Conservation (phyloP, 2,329 filamentous ascomycete genomes). For the Aulographum hederae region DNA sequence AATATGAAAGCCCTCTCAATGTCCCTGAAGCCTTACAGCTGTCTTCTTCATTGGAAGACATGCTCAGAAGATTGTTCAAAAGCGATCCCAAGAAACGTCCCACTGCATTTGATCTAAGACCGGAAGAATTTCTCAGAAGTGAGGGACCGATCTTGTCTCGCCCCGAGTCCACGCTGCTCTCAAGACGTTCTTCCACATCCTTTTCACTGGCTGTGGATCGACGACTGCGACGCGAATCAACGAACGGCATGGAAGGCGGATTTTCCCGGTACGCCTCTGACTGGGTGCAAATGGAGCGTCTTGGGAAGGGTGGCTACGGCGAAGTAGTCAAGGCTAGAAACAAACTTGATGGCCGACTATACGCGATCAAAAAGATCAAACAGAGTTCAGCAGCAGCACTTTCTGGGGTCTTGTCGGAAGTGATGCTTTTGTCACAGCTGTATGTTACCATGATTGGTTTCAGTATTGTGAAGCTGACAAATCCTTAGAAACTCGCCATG, state of each 20-base stretch:
- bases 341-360: conserved; percentile 81
- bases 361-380: conserved; percentile 92
- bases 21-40: conserved; percentile 54
- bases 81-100: conserved; percentile 68
- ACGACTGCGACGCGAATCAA: conserved; percentile 17
- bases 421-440: conserved; percentile 74
- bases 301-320: conserved; percentile 89
- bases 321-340: conserved; percentile 92
- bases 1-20: conserved; percentile 61
- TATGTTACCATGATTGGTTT: too few relatives aligned
- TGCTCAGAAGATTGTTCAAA: conserved; percentile 72
- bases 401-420: conserved; percentile 68
- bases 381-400: conserved; percentile 58
- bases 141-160: conserved; percentile 24
- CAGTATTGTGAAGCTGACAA: too few relatives aligned
- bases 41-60: conserved; percentile 58
- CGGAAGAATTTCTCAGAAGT: conserved; percentile 35
- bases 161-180: conserved; percentile 11
- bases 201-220: conserved; percentile 13
- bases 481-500: conserved; percentile 88
- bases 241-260: conserved; percentile 13
- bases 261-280: conserved; percentile 72
- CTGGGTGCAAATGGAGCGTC: conserved; percentile 72
- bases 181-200: conserved; percentile 17
- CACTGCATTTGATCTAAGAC: conserved; percentile 56